These are phyloP conservation scores for Pezicula radicicola DNA, from an alignment of 2,329 filamentous ascomycete species.

Conservation along the genomic window DNA sequence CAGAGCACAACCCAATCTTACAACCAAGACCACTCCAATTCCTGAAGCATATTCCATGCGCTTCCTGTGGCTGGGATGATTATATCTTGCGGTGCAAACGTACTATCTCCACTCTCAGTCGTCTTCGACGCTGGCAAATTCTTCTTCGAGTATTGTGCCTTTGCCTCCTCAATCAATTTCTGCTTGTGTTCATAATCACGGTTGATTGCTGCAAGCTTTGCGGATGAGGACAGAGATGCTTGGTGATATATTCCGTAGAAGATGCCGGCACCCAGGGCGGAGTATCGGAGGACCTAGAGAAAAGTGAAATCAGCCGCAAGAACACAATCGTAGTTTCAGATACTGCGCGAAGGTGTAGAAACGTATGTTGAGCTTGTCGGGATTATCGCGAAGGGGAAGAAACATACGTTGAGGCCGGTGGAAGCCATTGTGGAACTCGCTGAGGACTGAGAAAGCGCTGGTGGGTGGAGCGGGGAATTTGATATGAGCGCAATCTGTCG, in stretches of 20 bases:
- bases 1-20: background rate
- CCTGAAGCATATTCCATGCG: too few relatives aligned
- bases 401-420: conserved; percentile 50
- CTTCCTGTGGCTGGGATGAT: too few relatives aligned
- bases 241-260: conserved; percentile 97
- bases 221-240: conserved; percentile 68
- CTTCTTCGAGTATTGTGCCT: conserved; percentile 85
- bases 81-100: conserved; percentile 12
- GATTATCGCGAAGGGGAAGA: conserved; percentile 11
- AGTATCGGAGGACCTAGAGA: conserved; percentile 89
- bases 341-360: background rate
- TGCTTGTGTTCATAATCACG: conserved; percentile 89
- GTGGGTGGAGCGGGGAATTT: conserved; percentile 8
- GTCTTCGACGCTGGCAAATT: conserved; percentile 46
- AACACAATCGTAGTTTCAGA: background rate
- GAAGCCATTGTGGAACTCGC: conserved; percentile 32
- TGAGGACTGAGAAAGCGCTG: conserved; percentile 5
- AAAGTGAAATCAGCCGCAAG: conserved; percentile 1
- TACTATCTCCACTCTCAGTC: conserved; percentile 34
- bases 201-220: conserved; percentile 68
- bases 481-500: conserved; percentile 10
- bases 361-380: background rate
- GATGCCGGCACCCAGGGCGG: conserved; percentile 84
- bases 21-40: background rate
- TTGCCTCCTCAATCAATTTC: conserved; percentile 87